A percentile compares a stretch with the other conserved stretches of the same genome.
These are phyloP conservation scores for Castanea crenata DNA, from an alignment of 306 rosid genomes.

Conservation along the genomic window DNA sequence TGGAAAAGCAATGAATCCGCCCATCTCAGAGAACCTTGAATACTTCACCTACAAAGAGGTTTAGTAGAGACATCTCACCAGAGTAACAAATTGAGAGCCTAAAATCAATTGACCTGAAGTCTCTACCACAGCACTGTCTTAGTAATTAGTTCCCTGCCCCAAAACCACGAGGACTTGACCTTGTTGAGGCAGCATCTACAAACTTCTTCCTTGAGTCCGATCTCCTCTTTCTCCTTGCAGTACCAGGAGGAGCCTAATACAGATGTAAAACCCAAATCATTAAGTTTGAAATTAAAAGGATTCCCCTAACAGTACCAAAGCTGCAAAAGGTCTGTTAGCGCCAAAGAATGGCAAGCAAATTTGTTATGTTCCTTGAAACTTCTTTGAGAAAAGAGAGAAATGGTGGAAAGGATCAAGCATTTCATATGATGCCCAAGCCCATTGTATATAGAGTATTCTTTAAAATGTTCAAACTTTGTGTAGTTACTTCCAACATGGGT, in stretches of 20 bases:
- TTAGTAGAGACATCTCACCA: background rate
- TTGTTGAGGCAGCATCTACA: conserved; percentile 43
- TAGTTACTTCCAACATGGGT: background rate
- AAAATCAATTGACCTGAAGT: conserved; percentile 15
- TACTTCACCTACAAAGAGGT: background rate
- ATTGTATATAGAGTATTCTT: background rate
- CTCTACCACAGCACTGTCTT: conserved; percentile 2
- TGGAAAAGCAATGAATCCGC: background rate
- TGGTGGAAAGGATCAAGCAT: background rate
- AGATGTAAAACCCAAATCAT: conserved; percentile 15
- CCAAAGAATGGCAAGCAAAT: background rate
- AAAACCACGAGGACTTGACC: conserved; percentile 86
- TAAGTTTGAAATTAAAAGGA: background rate
- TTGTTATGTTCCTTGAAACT: background rate
- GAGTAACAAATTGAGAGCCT: background rate
- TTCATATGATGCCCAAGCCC: background rate
- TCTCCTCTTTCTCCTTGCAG: conserved; percentile 83
- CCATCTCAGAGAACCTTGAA: background rate
- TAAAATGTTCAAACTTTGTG: background rate
- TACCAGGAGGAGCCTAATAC: conserved; percentile 77
- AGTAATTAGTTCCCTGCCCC: conserved; percentile 60
- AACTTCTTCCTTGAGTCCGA: conserved; percentile 56
- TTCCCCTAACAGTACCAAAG: background rate
- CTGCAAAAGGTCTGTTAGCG: background rate
- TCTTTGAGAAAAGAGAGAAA: background rate